Conservation (phyloP, 129 eudicot species). For the Flaveria bidentis region DNA sequence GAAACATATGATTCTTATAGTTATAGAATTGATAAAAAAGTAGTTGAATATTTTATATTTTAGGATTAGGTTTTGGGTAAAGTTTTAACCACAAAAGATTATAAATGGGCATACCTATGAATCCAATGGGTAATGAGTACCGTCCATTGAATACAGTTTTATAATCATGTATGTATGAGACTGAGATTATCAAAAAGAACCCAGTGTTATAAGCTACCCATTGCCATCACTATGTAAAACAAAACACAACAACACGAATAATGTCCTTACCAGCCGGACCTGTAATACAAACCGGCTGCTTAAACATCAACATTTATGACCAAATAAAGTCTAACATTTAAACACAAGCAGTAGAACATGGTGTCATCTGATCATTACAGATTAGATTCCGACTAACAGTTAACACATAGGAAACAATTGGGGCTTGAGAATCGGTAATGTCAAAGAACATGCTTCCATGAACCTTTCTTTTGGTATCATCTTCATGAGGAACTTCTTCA, state of each 20-base stretch:
- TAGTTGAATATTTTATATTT: too few relatives aligned
- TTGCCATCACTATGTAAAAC: too few relatives aligned
- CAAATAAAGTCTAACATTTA: not conserved
- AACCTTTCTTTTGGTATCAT: constrained; percentile 49
- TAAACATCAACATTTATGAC: not conserved
- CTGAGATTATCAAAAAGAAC: too few relatives aligned
- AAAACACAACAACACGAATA: not conserved
- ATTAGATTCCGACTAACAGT: not conserved
- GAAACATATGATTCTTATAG: too few relatives aligned
- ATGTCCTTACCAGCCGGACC: not conserved
- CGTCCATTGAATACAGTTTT: too few relatives aligned
- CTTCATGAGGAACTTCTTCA: constrained; percentile 54
- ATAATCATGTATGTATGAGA: too few relatives aligned
- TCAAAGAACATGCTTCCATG: constrained; percentile 54
- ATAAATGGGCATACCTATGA: too few relatives aligned
- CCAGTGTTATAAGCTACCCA: too few relatives aligned
- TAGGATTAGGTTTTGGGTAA: too few relatives aligned
- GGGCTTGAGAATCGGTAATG: constrained; percentile 69
- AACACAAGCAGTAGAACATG: constrained; percentile 11
- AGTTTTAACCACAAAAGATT: too few relatives aligned
- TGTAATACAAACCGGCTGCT: not conserved
- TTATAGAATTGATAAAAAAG: too few relatives aligned
- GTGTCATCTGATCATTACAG: constrained; percentile 8
- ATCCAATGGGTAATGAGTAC: too few relatives aligned
- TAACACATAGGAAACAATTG: constrained; percentile 72